Conservation (phyloP, 345 rosid species). For the Noccaea bulbosa region DNA sequence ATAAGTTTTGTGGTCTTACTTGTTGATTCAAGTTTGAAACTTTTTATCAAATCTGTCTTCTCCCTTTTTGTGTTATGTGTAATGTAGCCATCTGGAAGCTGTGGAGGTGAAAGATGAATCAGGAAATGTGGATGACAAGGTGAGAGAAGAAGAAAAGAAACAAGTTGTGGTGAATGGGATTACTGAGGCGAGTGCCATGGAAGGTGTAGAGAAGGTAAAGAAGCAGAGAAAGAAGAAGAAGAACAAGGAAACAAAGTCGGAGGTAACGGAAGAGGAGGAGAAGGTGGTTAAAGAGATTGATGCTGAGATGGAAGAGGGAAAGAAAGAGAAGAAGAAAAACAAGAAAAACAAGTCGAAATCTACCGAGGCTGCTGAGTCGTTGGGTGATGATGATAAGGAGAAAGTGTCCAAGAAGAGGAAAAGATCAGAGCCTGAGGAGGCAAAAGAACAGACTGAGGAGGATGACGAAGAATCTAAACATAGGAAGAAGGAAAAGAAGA, state of each 20-base stretch:
- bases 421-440: conserved; percentile 58
- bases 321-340: conserved; percentile 48
- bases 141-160: conserved; percentile 4
- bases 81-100: conserved; percentile 18
- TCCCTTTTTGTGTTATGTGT: background rate
- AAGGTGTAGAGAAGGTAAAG: conserved; percentile 35
- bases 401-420: conserved; percentile 77
- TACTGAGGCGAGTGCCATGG: conserved; percentile 19
- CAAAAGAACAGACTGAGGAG: conserved; percentile 38
- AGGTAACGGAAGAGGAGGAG: conserved; percentile 39
- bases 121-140: conserved; percentile 2
- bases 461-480: conserved; percentile 58
- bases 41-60: background rate
- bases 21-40: background rate
- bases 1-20: too few species aligned
- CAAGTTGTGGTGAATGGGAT: background rate
- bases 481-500: conserved; percentile 51
- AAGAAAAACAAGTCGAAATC: conserved; percentile 57
- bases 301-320: conserved; percentile 37
- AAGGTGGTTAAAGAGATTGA: conserved; percentile 42
- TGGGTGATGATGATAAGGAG: conserved; percentile 29
- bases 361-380: conserved; percentile 26
- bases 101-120: conserved; percentile 20
- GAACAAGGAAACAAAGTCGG: conserved; percentile 49
- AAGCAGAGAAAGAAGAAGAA: conserved; percentile 54